Evolutionary conservation across 78 protist genomes (phyloP).

Genomic region (Guillardia theta): DNA sequence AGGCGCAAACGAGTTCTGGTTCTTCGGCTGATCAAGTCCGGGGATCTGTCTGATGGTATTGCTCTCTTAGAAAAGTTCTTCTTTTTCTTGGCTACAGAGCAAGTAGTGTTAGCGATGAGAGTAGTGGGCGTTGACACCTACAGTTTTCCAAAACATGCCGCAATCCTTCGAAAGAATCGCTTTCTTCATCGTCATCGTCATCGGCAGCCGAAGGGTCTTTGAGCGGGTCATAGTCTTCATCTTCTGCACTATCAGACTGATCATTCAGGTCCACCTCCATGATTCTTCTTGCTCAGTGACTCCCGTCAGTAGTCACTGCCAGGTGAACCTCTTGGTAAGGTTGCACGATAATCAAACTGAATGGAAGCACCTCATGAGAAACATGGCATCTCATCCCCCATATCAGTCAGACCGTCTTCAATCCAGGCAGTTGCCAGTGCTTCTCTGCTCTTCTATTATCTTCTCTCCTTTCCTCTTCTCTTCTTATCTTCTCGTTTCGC

Average conservation of each 20-base stretch:
- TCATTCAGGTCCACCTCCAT: neutral
- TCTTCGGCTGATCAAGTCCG: neutral
- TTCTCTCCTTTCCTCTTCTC: too few relatives aligned
- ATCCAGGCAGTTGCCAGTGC: too few relatives aligned
- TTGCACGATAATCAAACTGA: too few relatives aligned
- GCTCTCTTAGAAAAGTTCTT: neutral
- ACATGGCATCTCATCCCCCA: too few relatives aligned
- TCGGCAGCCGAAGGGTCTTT: neutral
- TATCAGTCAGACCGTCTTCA: too few relatives aligned
- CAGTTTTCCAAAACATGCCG: neutral
- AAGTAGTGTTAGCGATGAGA: too few relatives aligned
- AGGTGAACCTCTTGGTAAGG: too few relatives aligned
- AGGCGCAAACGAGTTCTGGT: neutral
- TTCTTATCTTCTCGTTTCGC: too few relatives aligned
- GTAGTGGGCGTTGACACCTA: too few relatives aligned
- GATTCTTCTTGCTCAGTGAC: neutral
- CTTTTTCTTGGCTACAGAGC: neutral
- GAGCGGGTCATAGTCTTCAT: conserved; percentile 4
- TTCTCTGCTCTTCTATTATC: too few relatives aligned
- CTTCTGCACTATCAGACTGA: neutral
- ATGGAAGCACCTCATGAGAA: too few relatives aligned
- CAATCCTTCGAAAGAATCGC: neutral
- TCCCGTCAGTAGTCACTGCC: too few relatives aligned
- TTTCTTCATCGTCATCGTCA: neutral
- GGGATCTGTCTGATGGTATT: neutral